These are phyloP conservation scores for Candida koratica DNA, from an alignment of 805 yeast genomes.

Conservation along the genomic window DNA sequence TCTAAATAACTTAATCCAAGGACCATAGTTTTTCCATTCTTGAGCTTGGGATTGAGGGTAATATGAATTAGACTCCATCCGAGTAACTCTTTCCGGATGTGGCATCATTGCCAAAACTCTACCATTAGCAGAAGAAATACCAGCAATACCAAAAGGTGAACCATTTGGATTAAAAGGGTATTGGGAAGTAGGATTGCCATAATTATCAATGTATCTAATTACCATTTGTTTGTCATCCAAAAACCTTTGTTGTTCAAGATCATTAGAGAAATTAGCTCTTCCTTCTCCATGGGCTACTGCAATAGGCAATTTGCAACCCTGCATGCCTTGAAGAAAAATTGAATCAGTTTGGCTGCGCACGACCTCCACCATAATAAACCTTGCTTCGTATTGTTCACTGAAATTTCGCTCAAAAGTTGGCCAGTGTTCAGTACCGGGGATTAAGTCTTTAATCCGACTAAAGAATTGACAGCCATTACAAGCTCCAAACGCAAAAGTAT, in stretches of 20 bases:
- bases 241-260: constrained; percentile 44
- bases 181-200: constrained; percentile 74
- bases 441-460: constrained; percentile 75
- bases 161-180: constrained; percentile 98
- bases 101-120: constrained; percentile 99
- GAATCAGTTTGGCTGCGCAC: constrained; percentile 46
- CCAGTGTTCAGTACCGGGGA: constrained; percentile 95
- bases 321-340: constrained; percentile 84
- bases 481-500: constrained; percentile 96
- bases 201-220: constrained; percentile 84
- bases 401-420: constrained; percentile 88
- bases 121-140: constrained; percentile 85
- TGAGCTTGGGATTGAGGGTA: constrained; percentile 61
- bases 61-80: constrained; percentile 88
- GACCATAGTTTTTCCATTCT: constrained; percentile 81
- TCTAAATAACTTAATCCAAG: constrained; percentile 91
- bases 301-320: constrained; percentile 90
- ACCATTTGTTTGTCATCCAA: constrained; percentile 51
- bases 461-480: constrained; percentile 98
- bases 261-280: constrained; percentile 64
- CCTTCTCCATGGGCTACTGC: constrained; percentile 99
- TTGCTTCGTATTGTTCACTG: constrained; percentile 95
- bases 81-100: constrained; percentile 92
- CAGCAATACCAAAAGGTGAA: constrained; percentile 88
- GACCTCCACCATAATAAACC: constrained; percentile 85